Base-by-base conservation (phyloP, 192 early-diverging fungal species). In the Globomyces pollinis-pini region DNA sequence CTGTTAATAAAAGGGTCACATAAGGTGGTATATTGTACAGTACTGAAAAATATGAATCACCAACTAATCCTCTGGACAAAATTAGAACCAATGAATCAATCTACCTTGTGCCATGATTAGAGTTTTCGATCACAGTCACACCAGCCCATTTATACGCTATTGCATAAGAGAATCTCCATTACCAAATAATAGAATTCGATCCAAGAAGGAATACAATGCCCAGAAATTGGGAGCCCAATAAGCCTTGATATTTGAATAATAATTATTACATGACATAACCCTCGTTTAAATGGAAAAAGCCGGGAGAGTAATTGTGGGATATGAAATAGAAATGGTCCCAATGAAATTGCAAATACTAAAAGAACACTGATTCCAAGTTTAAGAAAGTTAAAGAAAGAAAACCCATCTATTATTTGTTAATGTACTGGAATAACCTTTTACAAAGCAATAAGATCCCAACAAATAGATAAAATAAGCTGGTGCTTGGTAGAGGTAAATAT, bases 251-350 rank as follows among this genome's bases (percentile, higher is more conserved):
- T 15, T 20, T n/a, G 38, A n/a, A 39, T 93, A 93, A 98, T 65
- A 86, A 94, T 6, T 93, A 91, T n/a, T n/a, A n/a, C n/a, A 58
- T 98, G 95, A 68, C 86, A 90, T 9, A 98, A 78, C 12, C 95
- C 95, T n/a, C 95, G 82, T 68, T 89, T 91, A 72, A 98, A 98
- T 8, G 92, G 93, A 67, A 98, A 98, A 32, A 98, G 76, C 1
- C 95, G 83, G 18, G 75, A 64, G 7, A 86, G 59, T 16, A 98
- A 64, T 70, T 92, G 89, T 7, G 83, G 83, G 3, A 90, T 49
- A 51, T 98, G 89, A 11, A 73, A 70, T 16, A 65, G 65, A 65
- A 96, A 95, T 0, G 95, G 95, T 2, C 81, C 88, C 59, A 98
- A 78, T 0, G 93, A 92, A 2, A 79, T 63, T 13, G 68, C 78